Evolutionary conservation across 2,329 filamentous ascomycete genomes (phyloP), one percentile per base, ranked within the genome.

Genomic region (Didymella pinodella): DNA sequence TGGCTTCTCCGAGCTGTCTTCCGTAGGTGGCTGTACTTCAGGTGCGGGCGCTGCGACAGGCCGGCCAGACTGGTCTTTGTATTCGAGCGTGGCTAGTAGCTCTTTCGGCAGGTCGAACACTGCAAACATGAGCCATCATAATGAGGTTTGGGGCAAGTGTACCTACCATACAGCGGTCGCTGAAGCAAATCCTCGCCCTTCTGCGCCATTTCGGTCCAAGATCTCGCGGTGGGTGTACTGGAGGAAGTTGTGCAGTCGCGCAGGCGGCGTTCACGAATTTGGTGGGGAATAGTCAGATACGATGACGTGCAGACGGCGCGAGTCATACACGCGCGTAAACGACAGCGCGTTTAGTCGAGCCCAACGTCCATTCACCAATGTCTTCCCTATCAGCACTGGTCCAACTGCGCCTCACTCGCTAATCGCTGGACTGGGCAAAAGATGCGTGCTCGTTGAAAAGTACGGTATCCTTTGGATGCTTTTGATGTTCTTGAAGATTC

Each of bases 41-140:
- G 64, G 53, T 3, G 60, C 49, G 6, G 63, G 55, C 26, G 69
- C 61, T 57, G 65, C 64, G 29, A 63, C 31, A 14, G 69, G 55
- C 20, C 59, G 67, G 6, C 67, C 63, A 1, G 63, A 48, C 36
- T 74, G 72, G 47, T 67, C 77, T 73, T 87, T 88, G 61, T 85
- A 82, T 10, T 85, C 83, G 65, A 96, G 82, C 3, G 87, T 90
- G 51, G 83, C 81, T 34, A 96, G 82, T 46, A 96, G 84, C 73
- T 93, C 86, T 59, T 84, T 81, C 0, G 92, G 92, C 25, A 97
- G 85, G 75, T 96, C 90, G 77, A 93, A 97, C 57, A 94, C 90
- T 93, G 74, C 59, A 47, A 14, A 10, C 10, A 47, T 74, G 49
- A 74, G 64, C 48, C 25, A 3, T 16, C 12, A 32, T 14, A 3